These are phyloP conservation scores for Alliaria petiolata DNA, from an alignment of 345 rosid genomes.

Conservation along the genomic window DNA sequence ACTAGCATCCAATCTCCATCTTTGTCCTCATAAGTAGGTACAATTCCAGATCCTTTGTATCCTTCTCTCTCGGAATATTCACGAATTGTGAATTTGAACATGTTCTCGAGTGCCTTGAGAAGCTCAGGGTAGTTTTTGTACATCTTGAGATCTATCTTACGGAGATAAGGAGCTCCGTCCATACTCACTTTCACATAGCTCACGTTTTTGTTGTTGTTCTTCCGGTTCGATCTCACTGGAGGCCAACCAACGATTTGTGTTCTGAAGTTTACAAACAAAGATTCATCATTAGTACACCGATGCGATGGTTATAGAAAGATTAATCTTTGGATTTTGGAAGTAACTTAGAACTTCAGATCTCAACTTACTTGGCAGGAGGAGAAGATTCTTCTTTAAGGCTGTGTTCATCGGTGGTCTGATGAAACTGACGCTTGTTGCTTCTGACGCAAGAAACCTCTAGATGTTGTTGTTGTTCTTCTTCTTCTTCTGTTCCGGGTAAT, in stretches of 20 bases:
- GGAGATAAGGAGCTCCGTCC: conserved; percentile 86
- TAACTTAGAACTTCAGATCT: neutral
- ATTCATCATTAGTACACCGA: conserved; percentile 6
- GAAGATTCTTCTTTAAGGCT: conserved; percentile 14
- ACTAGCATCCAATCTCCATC: conserved; percentile 91
- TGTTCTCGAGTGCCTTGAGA: conserved; percentile 56
- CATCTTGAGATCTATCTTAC: conserved; percentile 66
- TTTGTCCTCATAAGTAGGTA: conserved; percentile 77
- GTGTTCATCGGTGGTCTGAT: conserved; percentile 7
- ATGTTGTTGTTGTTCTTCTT: conserved; percentile 13
- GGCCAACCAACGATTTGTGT: conserved; percentile 83
- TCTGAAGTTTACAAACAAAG: conserved; percentile 31
- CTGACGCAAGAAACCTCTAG: conserved; percentile 32
- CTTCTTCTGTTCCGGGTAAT: conserved; percentile 58
- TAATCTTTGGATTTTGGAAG: neutral
- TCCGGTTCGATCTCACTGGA: conserved; percentile 52
- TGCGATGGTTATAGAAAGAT: neutral
- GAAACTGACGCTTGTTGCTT: conserved; percentile 55
- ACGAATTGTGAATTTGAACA: conserved; percentile 71
- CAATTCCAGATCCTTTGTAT: conserved; percentile 65
- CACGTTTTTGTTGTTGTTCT: conserved; percentile 33
- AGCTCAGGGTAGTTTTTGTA: conserved; percentile 57
- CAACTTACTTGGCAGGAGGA: conserved; percentile 60
- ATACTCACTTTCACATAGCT: conserved; percentile 80
- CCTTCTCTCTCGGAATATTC: conserved; percentile 68